Base-by-base conservation (phyloP, 2,329 filamentous ascomycete species). In the Huntiella moniliformis region DNA sequence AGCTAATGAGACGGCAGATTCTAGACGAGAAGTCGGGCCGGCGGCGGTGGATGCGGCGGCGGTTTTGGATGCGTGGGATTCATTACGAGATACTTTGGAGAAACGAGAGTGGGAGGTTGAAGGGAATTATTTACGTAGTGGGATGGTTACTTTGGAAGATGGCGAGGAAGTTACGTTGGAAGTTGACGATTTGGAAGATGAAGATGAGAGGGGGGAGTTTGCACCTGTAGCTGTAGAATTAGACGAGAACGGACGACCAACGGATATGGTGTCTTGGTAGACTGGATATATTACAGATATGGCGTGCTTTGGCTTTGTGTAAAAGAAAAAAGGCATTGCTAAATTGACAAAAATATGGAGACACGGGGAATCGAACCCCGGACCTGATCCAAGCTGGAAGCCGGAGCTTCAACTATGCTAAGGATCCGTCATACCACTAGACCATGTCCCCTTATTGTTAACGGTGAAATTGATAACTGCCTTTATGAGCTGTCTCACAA, bases 91-190 rank as follows among this genome's bases (percentile, higher is more conserved):
- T 53, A 56, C 60, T 5, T 69, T 63, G 58, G 55, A 71, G 3
- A 63, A 61, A 62, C 61, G 58, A 41, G 71, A 66, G 3, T 78
- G 74, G 74, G 70, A 77, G 45, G 56, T 78, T 10, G 56, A 63
- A 12, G 65, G 61, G 5, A 63, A 70, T 47, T 71, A 70, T 51
- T 54, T 71, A 4, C 61, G 67, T 3, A 60, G 60, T 15, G 69
- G 69, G 2, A 64, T 60, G 45, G 56, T 68, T 18, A 70, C 66
- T 59, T 60, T 71, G 42, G 69, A 73, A 50, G 69, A 73, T 52
- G 67, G 70, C 18, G 64, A 73, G 56, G 54, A 67, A 50, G 61
- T 71, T 0, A 62, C 67, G 44, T 55, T 65, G 2, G 65, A 68
- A 53, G 56, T 69, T 44, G 59, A 61, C 2, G 69, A 73, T 39